Conservation (phyloP, 192 early-diverging fungal genomes). For the Coemansia sp. region DNA sequence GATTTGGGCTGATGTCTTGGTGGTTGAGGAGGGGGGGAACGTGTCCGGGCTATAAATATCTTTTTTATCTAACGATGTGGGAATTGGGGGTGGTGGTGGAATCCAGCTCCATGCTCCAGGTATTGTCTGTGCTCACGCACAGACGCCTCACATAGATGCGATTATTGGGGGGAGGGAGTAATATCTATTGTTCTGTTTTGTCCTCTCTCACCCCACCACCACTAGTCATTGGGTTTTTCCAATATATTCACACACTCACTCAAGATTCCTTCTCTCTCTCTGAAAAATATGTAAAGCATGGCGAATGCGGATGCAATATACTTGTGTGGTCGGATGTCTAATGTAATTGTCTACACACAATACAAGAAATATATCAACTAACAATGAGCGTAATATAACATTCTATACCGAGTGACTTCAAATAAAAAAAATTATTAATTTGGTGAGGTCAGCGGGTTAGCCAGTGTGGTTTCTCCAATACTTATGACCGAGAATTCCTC, state of each 20-base stretch:
- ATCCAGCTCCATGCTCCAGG: neutral
- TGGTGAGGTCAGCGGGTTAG: neutral
- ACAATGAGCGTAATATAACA: neutral
- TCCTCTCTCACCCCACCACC: too few species aligned
- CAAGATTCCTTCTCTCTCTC: neutral
- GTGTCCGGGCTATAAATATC: neutral
- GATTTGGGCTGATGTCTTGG: too few species aligned
- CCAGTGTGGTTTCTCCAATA: conserved; percentile 55
- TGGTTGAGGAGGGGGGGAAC: neutral
- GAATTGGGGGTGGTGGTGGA: neutral
- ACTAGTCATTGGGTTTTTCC: neutral
- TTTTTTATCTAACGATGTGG: neutral
- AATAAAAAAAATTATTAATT: neutral
- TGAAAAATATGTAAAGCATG: too few species aligned
- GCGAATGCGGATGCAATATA: too few species aligned
- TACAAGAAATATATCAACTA: neutral
- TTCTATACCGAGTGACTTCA: neutral
- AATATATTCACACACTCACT: neutral
- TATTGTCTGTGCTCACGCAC: neutral
- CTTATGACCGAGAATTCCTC: conserved; percentile 15
- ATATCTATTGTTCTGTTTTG: neutral
- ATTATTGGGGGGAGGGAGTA: neutral
- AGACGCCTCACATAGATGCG: conserved; percentile 3
- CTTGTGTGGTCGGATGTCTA: too few species aligned
- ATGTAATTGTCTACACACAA: neutral